Conservation (phyloP, 2,329 filamentous ascomycete genomes). For the Colletotrichum theobromicola region DNA sequence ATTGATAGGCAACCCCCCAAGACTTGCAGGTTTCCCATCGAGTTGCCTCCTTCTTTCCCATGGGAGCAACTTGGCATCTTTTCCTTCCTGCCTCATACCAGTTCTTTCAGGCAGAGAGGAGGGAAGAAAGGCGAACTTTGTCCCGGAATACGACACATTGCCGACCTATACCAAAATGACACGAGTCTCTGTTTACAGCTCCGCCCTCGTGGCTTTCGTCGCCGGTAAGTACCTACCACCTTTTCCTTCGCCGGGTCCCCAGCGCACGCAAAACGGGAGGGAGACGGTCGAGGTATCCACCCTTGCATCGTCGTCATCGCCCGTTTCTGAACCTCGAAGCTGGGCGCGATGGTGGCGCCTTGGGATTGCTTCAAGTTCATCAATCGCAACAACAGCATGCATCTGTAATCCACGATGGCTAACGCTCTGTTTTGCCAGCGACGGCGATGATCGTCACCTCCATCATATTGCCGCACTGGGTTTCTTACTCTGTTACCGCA, state of each 20-base stretch:
- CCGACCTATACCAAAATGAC: slow-evolving; percentile 41
- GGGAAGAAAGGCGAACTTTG: not conserved
- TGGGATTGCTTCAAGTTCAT: not conserved
- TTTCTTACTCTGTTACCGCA: slow-evolving; percentile 64
- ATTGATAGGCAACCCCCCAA: not conserved
- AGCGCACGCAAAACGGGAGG: not conserved
- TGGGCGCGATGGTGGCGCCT: not conserved
- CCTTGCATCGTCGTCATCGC: slow-evolving; percentile 15
- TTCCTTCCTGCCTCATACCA: not conserved
- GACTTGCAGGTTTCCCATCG: not conserved
- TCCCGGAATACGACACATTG: not conserved
- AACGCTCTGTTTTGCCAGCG: slow-evolving; percentile 50
- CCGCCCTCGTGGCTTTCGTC: slow-evolving; percentile 46
- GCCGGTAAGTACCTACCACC: slow-evolving; percentile 42
- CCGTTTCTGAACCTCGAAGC: not conserved
- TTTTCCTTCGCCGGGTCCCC: not conserved
- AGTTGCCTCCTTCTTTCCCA: not conserved
- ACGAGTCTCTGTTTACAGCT: slow-evolving; percentile 46
- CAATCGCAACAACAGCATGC: not conserved
- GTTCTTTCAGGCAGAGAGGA: slow-evolving; percentile 7
- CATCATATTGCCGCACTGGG: slow-evolving; percentile 74
- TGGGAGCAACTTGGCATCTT: not conserved
- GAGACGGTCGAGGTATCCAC: not conserved
- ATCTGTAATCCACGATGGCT: slow-evolving; percentile 23
- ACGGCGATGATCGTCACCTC: slow-evolving; percentile 74